Base-by-base conservation (phyloP, 163 green algal genomes). In the Scenedesmus sp. region DNA sequence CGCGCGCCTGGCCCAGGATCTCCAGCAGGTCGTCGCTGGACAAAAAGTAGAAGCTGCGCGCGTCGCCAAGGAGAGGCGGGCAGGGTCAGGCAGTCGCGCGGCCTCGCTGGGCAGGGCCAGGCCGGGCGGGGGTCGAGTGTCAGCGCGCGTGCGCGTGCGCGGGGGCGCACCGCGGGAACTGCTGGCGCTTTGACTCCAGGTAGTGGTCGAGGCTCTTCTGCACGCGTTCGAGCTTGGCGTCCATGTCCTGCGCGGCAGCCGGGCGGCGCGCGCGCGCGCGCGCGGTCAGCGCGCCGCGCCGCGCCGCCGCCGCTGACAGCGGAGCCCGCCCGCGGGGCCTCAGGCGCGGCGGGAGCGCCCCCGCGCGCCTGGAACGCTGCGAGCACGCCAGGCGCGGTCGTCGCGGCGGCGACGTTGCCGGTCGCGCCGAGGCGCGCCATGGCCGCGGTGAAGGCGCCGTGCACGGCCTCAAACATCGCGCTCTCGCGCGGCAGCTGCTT, bases 11-110 rank as follows among this genome's bases (percentile, higher is more conserved):
- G 22, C 91, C 92, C 60, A 97, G 85, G 72, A 97, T 97, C 82
- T 96, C 91, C 75, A 97, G 83, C 81, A 97, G 82, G 75, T 96
- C 92, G 65, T 95, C 91, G 24, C 72, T 91, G 13, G 92, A 96
- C 75, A 97, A 75, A 83, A 97, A 97, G 88, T 97, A 97, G 79
- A 97, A 97, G 78, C 93, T n/a, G n/a, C n/a, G n/a, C n/a, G 86
- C n/a, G n/a, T n/a, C n/a, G n/a, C n/a, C n/a, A n/a, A n/a, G n/a
- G n/a, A 36, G 92, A 91, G 88, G 95, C 95, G 80, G 85, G 26
- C 86, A 47, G 45, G 77, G 92, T 92, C 53, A 63, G n/a, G 31
- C 53, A 60, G 88, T n/a, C n/a, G n/a, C n/a, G n/a, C n/a, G n/a
- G n/a, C n/a, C n/a, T n/a, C n/a, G n/a, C n/a, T n/a, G n/a, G n/a